Evolutionary conservation across 2,329 filamentous ascomycete genomes (phyloP).

Genomic region (Stagonosporopsis vannaccii): DNA sequence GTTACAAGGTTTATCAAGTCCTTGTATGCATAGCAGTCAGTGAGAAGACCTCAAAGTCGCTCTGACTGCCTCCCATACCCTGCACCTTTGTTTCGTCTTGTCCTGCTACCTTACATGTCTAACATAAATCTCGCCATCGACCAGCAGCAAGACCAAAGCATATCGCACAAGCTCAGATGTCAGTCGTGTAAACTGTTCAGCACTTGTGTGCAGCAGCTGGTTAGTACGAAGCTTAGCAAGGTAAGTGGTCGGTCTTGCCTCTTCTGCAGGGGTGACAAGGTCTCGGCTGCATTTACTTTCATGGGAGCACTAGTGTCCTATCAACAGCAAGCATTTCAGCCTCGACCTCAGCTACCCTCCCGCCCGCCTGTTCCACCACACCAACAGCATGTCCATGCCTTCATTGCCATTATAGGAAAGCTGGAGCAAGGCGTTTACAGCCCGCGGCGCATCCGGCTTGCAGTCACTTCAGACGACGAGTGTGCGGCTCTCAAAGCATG

Average conservation of each 20-base stretch:
- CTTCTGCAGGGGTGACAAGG: slow-evolving; percentile 3
- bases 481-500: not conserved
- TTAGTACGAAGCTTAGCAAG: no score
- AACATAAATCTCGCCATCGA: no score
- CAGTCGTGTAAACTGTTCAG: no score
- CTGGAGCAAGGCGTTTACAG: not conserved
- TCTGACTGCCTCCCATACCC: no score
- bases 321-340: not conserved
- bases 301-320: not conserved
- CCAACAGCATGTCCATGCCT: not conserved
- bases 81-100: no score
- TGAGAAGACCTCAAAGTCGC: no score
- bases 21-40: not conserved
- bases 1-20: not conserved
- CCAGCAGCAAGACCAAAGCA: no score
- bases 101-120: no score
- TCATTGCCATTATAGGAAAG: not conserved
- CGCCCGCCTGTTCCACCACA: not conserved
- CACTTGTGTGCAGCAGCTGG: no score
- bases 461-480: not conserved
- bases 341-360: slow-evolving; percentile 4
- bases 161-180: no score
- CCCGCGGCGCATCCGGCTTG: not conserved
- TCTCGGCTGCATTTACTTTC: not conserved
- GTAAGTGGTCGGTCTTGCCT: no score